phyloP scores from a whole-genome alignment of 306 rosid genomes.

The Dryas octopetala region DNA sequence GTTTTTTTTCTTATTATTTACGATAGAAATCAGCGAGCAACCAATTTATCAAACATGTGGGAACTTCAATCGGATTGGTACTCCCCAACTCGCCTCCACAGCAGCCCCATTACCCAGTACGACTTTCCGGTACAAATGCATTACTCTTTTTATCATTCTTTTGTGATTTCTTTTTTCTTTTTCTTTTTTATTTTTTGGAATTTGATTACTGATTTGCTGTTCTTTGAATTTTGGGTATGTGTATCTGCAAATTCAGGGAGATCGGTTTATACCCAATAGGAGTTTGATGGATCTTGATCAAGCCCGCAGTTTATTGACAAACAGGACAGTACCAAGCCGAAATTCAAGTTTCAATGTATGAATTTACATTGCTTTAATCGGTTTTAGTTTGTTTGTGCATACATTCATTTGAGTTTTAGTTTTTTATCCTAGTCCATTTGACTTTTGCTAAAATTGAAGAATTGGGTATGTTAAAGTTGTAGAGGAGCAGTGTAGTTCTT shows the following conservation, averaged over 20 bases:
- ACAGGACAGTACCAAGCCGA: conserved; percentile 32
- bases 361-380: too few relatives aligned
- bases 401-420: background rate
- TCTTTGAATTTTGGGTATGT: background rate
- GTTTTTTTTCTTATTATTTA: background rate
- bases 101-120: conserved; percentile 41
- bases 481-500: background rate
- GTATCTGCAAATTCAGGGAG: conserved; percentile 47
- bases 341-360: conserved; percentile 46
- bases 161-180: background rate
- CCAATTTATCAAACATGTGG: conserved; percentile 37
- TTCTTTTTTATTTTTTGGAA: background rate
- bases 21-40: background rate
- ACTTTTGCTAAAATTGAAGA: conserved; percentile 2
- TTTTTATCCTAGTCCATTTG: background rate
- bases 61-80: conserved; percentile 63
- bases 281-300: conserved; percentile 99
- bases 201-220: background rate
- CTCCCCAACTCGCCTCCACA: conserved; percentile 65
- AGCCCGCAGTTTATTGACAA: conserved; percentile 73
- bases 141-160: background rate
- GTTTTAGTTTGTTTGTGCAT: background rate
- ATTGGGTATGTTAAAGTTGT: background rate
- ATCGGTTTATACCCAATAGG: conserved; percentile 77
- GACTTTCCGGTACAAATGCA: conserved; percentile 56